These are phyloP conservation scores for Pyrus communis DNA, from an alignment of 306 rosid species.

Conservation along the genomic window DNA sequence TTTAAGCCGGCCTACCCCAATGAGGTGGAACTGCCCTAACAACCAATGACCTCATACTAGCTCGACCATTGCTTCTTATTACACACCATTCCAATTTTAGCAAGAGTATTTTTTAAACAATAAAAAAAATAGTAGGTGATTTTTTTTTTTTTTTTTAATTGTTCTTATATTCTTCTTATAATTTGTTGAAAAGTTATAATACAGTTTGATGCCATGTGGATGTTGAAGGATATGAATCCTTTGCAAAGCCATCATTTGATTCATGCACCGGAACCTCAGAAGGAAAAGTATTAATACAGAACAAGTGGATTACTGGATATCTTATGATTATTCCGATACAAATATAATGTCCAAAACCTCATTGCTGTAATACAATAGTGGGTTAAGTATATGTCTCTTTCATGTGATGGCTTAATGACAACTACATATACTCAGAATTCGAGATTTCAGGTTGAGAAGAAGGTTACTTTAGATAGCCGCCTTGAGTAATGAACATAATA, in stretches of 20 bases:
- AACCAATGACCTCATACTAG: too few relatives aligned
- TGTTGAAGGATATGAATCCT: neutral
- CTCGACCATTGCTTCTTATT: too few relatives aligned
- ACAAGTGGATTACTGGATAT: neutral
- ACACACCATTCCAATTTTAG: neutral
- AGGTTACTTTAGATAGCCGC: neutral
- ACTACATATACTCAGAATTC: neutral
- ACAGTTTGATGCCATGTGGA: neutral
- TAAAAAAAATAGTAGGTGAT: neutral
- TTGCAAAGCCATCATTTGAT: conserved; percentile 1
- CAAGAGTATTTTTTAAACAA: neutral
- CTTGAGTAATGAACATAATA: neutral
- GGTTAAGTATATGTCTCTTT: neutral
- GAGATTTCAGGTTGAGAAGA: neutral
- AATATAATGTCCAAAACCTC: neutral
- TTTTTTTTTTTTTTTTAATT: neutral
- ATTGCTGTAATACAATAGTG: neutral
- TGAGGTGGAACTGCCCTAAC: too few relatives aligned
- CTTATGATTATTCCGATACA: neutral
- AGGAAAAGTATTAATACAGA: neutral
- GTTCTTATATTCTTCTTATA: neutral
- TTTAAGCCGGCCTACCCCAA: too few relatives aligned
- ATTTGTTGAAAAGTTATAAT: neutral
- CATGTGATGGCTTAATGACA: neutral
- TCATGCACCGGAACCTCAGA: neutral